These are phyloP conservation scores for Hirschioporus abietinus DNA, from an alignment of 768 basidiomycete species.

Conservation along the genomic window DNA sequence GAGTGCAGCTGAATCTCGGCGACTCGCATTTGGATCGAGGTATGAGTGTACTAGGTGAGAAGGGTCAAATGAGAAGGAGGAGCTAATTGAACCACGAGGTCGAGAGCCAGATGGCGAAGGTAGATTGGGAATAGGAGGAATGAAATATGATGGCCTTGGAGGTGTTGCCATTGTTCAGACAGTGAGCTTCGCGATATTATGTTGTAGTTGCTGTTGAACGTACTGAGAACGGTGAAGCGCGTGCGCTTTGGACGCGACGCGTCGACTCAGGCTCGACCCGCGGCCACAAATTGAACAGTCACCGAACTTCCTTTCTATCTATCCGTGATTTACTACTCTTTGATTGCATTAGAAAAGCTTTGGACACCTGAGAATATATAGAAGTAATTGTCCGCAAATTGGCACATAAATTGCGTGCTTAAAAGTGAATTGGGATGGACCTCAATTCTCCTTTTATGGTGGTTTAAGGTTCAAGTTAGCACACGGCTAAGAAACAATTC, in stretches of 20 bases:
- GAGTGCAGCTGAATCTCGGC: constrained; percentile 45
- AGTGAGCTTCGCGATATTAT: not conserved
- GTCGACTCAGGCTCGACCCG: not conserved
- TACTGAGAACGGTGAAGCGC: not conserved
- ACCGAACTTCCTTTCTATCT: too few relatives aligned
- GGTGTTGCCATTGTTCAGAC: constrained; percentile 35
- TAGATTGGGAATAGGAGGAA: constrained; percentile 45
- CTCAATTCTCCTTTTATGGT: not conserved
- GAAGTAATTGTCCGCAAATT: not conserved
- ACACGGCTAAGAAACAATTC: not conserved
- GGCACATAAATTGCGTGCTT: not conserved
- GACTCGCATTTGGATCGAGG: constrained; percentile 58
- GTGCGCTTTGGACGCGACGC: not conserved
- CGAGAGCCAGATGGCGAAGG: constrained; percentile 52
- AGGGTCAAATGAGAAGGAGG: constrained; percentile 81
- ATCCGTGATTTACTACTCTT: not conserved
- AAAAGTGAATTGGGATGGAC: not conserved
- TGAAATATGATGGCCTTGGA: constrained; percentile 39
- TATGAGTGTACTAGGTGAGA: constrained; percentile 70
- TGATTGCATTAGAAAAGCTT: too few relatives aligned
- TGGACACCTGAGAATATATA: not conserved
- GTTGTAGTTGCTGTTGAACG: not conserved
- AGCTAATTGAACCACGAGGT: constrained; percentile 64
- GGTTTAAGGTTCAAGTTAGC: not conserved
- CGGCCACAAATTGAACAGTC: not conserved